Percentiles rank a stretch among this genome's conserved stretches.
Evolutionary conservation across 129 eudicot species (phyloP).

Genomic region (Flaveria ramosissima): DNA sequence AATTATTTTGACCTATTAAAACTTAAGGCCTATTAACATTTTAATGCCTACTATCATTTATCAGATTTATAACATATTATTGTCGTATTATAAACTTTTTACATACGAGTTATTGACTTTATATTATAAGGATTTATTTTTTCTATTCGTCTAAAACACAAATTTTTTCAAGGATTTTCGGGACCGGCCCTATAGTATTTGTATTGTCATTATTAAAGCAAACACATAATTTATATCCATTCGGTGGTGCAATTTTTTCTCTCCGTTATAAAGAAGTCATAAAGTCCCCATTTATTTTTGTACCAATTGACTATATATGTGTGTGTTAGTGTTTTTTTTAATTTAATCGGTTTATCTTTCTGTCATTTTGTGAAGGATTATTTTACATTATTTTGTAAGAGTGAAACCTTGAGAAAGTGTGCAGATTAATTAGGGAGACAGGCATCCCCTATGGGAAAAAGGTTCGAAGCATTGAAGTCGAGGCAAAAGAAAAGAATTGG

Average conservation of each 20-base stretch:
- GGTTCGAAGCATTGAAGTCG: slow-evolving; percentile 40
- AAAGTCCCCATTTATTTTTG: slow-evolving; percentile 11
- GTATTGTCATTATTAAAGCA: no score
- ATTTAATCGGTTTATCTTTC: not conserved
- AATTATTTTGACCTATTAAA: no score
- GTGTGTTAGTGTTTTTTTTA: slow-evolving; percentile 4
- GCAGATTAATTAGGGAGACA: slow-evolving; percentile 45
- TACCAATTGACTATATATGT: not conserved
- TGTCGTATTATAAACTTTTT: no score
- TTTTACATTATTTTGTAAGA: slow-evolving; percentile 12
- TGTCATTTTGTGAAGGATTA: slow-evolving; percentile 32
- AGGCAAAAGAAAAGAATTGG: slow-evolving; percentile 24
- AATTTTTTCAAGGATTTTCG: no score
- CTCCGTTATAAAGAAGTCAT: not conserved
- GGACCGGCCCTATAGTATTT: no score
- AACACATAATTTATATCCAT: no score
- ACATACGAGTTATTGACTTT: no score
- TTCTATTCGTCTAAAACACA: no score
- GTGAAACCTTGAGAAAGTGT: slow-evolving; percentile 38
- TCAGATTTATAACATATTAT: no score
- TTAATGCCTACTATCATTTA: no score
- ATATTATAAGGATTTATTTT: no score
- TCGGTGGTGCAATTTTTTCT: not conserved
- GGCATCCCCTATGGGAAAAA: slow-evolving; percentile 44
- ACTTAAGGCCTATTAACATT: no score